Conservation (phyloP, 805 yeast species). For the Tetrapisispora arboricola region DNA sequence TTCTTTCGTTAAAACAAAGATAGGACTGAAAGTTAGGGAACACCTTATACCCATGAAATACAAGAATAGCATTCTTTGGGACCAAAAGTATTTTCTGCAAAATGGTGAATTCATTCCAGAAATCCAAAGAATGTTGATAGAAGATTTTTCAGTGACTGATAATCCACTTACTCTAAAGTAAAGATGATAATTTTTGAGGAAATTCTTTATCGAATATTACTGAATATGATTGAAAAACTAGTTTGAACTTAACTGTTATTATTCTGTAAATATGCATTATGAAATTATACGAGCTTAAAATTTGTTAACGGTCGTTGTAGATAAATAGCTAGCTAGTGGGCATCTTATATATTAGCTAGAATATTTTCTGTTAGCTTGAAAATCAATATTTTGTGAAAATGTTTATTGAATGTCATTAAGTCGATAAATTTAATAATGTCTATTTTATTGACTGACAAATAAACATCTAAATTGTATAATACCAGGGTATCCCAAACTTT, state of each 20-base stretch:
- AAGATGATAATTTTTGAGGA: too few species aligned
- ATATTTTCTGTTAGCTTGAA: conserved; percentile 35
- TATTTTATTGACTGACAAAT: conserved; percentile 13
- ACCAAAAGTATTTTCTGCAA: conserved; percentile 3
- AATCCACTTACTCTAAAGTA: too few species aligned
- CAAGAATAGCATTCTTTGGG: conserved; percentile 4
- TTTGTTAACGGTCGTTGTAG: too few species aligned
- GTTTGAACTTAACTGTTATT: too few species aligned
- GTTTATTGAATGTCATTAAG: conserved; percentile 29
- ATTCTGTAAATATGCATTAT: neutral
- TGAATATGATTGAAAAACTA: too few species aligned
- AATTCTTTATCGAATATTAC: too few species aligned
- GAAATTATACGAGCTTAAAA: too few species aligned
- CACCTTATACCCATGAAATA: conserved; percentile 22
- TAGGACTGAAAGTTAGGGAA: conserved; percentile 24
- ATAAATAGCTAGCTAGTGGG: neutral
- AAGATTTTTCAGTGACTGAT: conserved; percentile 5
- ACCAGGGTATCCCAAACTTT: conserved; percentile 18
- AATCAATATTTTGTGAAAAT: conserved; percentile 36
- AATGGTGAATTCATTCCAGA: conserved; percentile 4
- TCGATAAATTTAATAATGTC: conserved; percentile 22
- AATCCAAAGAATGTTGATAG: neutral
- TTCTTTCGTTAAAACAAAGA: conserved; percentile 23
- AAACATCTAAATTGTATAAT: conserved; percentile 9
- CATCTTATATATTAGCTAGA: conserved; percentile 19